Conservation (phyloP, 305 asterid species). For the Rubia occidens region DNA sequence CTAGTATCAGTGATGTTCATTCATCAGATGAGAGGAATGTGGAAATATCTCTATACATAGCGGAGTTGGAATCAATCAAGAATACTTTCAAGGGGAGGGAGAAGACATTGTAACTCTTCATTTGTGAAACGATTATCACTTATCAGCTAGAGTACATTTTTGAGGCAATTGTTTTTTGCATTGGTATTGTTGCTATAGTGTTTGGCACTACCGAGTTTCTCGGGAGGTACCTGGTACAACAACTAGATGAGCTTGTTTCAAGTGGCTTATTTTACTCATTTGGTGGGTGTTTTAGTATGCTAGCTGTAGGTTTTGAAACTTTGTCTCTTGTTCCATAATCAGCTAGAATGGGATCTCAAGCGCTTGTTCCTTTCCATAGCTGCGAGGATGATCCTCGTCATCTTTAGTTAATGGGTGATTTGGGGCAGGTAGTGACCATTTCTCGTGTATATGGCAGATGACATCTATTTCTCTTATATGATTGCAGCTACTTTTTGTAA, state of each 20-base stretch:
- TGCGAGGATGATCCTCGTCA: conserved; percentile 89
- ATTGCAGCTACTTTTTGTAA: conserved; percentile 6
- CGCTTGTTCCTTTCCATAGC: conserved; percentile 91
- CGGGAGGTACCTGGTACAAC: conserved; percentile 89
- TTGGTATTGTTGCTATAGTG: conserved; percentile 91
- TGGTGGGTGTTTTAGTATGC: not conserved
- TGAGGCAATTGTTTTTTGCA: conserved; percentile 29
- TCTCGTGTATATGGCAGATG: conserved; percentile 12
- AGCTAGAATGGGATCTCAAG: conserved; percentile 98
- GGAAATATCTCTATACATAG: too few relatives aligned
- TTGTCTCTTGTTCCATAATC: conserved; percentile 13
- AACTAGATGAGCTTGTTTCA: conserved; percentile 47
- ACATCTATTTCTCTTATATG: conserved; percentile 7
- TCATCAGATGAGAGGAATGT: too few relatives aligned
- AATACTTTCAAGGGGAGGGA: too few relatives aligned
- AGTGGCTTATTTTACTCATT: not conserved
- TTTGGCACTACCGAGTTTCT: conserved; percentile 98
- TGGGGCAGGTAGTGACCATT: conserved; percentile 66
- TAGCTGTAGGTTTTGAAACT: not conserved
- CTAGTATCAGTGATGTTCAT: too few relatives aligned
- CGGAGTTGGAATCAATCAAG: too few relatives aligned
- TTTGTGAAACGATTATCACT: not conserved
- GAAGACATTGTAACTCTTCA: not conserved
- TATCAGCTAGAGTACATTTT: not conserved
- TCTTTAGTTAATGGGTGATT: conserved; percentile 98